phyloP scores from a whole-genome alignment of 768 basidiomycete species.

The Boletus vinaceobasis region DNA sequence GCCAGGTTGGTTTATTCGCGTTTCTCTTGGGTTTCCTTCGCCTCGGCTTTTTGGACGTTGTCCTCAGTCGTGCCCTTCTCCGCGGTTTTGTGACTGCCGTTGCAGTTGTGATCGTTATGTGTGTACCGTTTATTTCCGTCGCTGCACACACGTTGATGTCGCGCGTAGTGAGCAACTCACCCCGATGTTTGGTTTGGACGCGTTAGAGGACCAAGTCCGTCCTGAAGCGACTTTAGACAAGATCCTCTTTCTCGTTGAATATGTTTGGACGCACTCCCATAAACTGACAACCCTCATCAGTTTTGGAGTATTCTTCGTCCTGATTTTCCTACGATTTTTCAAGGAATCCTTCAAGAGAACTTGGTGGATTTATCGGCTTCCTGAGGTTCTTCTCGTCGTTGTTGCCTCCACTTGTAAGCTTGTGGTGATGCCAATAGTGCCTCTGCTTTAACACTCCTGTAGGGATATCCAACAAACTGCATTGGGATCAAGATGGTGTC shows the following conservation, averaged over 20 bases:
- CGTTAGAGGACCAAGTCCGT: slow-evolving; percentile 50
- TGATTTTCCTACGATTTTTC: slow-evolving; percentile 59
- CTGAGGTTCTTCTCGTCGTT: slow-evolving; percentile 89
- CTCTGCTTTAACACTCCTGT: background rate
- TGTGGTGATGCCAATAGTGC: background rate
- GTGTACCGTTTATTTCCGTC: slow-evolving; percentile 24
- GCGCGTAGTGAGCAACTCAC: slow-evolving; percentile 69
- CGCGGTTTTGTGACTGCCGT: slow-evolving; percentile 86
- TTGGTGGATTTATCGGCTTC: slow-evolving; percentile 75
- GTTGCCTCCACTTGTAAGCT: slow-evolving; percentile 74
- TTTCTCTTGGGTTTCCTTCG: slow-evolving; percentile 84
- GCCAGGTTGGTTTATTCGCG: slow-evolving; percentile 77
- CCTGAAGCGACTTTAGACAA: slow-evolving; percentile 76
- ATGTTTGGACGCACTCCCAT: slow-evolving; percentile 57
- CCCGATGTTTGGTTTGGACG: slow-evolving; percentile 81
- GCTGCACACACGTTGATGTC: background rate
- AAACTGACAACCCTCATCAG: slow-evolving; percentile 69
- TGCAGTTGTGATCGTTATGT: slow-evolving; percentile 84
- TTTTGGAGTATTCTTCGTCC: slow-evolving; percentile 60
- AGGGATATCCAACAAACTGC: slow-evolving; percentile 69
- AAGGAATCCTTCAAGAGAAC: slow-evolving; percentile 58
- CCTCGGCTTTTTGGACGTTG: slow-evolving; percentile 90
- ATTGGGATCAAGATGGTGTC: slow-evolving; percentile 78
- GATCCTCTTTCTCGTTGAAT: slow-evolving; percentile 64
- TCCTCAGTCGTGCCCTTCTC: slow-evolving; percentile 83